Evolutionary conservation across 1,284 basidiomycete genomes (phyloP), one percentile per base, ranked within the genome.

Genomic region (Rhizoctonia solani): DNA sequence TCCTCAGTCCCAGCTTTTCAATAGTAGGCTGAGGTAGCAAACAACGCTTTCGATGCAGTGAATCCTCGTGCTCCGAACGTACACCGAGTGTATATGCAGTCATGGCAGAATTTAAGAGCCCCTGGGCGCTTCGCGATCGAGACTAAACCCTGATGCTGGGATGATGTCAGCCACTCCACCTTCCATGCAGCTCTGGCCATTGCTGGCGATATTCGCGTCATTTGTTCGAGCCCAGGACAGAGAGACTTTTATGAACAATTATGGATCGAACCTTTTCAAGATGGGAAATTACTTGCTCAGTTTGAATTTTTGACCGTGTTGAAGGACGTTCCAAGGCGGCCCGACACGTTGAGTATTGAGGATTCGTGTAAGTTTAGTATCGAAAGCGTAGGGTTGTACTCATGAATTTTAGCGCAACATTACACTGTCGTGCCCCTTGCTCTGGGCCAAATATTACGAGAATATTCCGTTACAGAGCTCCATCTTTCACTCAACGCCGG

Each of bases 401-500:
- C 23, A 34, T 21, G 34, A 5, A 54, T 41, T 56, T 54, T 69
- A 87, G 88, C 85, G 56, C 90, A 92, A 74, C 92, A 95, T 74
- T 92, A 93, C 73, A 85, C 85, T 1, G 76, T 97, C 9, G 92
- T 97, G 59, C 94, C 95, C 0, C 85, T 96, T 6, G 81, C 88
- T 0, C 81, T 98, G 16, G 88, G 95, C 1, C 90, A 97, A 74
- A 88, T 97, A 19, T 80, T 97, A 25, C 86, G 89, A 67, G 85
- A 90, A 74, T 90, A 93, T 75, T 86, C 88, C 0, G 87, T 95
- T 23, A 87, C 90, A 0, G 93, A 96, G 72, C 82, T 98, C 14
- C 91, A 95, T 72, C 83, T 98, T 1, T 87, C 88, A 11, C 83
- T 98, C 66, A 95, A 94, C 69, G 87, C 93, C 9, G 95, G 95